Conservation (phyloP, 2,329 filamentous ascomycete species). For the Aspergillus clavatus region DNA sequence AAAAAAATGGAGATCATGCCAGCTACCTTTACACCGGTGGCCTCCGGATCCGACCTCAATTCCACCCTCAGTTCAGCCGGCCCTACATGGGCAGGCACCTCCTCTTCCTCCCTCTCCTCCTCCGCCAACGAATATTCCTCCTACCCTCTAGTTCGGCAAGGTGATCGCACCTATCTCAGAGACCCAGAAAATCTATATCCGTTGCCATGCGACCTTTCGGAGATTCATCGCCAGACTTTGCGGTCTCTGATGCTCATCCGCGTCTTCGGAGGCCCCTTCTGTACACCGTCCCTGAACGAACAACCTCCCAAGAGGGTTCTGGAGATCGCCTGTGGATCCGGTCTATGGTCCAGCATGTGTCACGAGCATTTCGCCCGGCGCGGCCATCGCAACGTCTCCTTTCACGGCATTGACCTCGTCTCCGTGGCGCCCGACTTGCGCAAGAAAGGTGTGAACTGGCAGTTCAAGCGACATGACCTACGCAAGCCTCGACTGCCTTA, state of each 20-base stretch:
- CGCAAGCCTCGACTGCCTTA: conserved; percentile 73
- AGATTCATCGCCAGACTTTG: conserved; percentile 82
- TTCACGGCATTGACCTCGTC: conserved; percentile 78
- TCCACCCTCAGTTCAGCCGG: conserved; percentile 31
- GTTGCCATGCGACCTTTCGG: conserved; percentile 79
- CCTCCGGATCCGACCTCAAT: conserved; percentile 32
- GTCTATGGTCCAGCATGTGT: conserved; percentile 84
- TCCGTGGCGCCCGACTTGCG: conserved; percentile 62
- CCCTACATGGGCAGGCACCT: conserved; percentile 26
- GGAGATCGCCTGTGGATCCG: conserved; percentile 82
- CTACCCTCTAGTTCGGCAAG: conserved; percentile 63
- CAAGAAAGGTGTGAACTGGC: conserved; percentile 77
- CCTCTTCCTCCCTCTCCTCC: conserved; percentile 34
- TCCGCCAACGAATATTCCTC: conserved; percentile 37
- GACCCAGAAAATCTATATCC: conserved; percentile 70
- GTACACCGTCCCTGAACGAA: conserved; percentile 61
- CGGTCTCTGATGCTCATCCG: conserved; percentile 76
- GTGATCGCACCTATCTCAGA: conserved; percentile 78
- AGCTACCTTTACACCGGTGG: conserved; percentile 16
- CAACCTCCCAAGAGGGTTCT: conserved; percentile 72
- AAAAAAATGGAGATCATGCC: conserved; percentile 33
- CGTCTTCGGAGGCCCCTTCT: conserved; percentile 75
- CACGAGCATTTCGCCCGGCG: conserved; percentile 69
- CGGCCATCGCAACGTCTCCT: conserved; percentile 66
- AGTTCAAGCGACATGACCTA: conserved; percentile 82